These are phyloP conservation scores for Nakazawaea holstii DNA, from an alignment of 805 yeast genomes.

Conservation along the genomic window DNA sequence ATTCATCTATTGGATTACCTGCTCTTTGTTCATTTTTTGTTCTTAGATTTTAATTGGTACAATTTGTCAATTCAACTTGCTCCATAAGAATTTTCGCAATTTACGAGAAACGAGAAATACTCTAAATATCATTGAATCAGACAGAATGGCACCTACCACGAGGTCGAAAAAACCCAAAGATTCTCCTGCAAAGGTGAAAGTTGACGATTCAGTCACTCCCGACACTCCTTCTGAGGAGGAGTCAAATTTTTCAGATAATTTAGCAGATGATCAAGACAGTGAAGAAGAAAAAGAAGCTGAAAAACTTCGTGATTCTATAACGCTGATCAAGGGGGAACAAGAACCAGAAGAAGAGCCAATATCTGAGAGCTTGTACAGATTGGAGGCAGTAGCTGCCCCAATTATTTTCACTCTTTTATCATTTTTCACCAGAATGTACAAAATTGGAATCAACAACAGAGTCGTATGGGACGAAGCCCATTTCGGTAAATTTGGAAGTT, in stretches of 20 bases:
- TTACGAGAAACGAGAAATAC: neutral
- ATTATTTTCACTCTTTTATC: constrained; percentile 61
- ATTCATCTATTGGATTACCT: neutral
- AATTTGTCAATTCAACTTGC: neutral
- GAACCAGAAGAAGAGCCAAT: constrained; percentile 3
- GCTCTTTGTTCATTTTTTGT: neutral
- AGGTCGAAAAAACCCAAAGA: neutral
- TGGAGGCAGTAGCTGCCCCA: constrained; percentile 41
- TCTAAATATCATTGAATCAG: neutral
- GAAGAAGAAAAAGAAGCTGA: neutral
- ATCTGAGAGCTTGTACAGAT: constrained; percentile 7
- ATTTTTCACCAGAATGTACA: constrained; percentile 69
- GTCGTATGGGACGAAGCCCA: constrained; percentile 97
- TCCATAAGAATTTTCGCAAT: too few relatives aligned
- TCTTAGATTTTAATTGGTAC: neutral
- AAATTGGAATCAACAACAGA: constrained; percentile 61
- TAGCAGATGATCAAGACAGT: neutral
- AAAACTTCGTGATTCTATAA: neutral
- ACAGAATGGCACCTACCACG: constrained; percentile 4
- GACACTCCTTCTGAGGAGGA: neutral
- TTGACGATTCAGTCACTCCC: neutral
- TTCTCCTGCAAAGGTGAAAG: neutral
- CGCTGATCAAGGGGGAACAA: neutral
- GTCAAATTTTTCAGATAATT: neutral
- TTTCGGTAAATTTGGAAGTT: constrained; percentile 92